These are phyloP conservation scores for Albifimbria verrucaria DNA, from an alignment of 2,329 filamentous ascomycete genomes.

Conservation along the genomic window DNA sequence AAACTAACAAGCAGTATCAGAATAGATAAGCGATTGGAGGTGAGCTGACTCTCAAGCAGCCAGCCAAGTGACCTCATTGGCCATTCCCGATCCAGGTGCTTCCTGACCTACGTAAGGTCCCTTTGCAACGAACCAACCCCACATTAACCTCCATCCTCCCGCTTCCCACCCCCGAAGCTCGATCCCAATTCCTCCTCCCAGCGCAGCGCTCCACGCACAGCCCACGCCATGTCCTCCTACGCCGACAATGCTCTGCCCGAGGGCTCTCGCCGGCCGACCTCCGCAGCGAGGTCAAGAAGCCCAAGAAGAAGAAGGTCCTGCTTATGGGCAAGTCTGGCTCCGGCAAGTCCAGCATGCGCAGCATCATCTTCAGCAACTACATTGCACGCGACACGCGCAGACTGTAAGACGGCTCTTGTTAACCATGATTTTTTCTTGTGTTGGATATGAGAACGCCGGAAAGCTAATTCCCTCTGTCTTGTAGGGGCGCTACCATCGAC, in stretches of 20 bases:
- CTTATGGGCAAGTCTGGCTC: constrained; percentile 96
- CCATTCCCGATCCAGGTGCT: too few species aligned
- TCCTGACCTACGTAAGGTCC: too few species aligned
- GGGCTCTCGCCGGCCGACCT: constrained; percentile 29
- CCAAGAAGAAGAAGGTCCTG: constrained; percentile 83
- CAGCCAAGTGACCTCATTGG: too few species aligned
- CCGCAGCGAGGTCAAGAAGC: constrained; percentile 57
- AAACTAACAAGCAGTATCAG: too few species aligned
- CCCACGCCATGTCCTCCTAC: constrained; percentile 27
- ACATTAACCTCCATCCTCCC: not conserved
- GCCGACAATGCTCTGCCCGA: constrained; percentile 27
- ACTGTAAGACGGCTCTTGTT: constrained; percentile 46
- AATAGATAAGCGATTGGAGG: too few species aligned
- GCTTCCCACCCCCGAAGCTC: not conserved
- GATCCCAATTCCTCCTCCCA: not conserved
- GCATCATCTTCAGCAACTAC: constrained; percentile 99
- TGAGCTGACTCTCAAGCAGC: too few species aligned
- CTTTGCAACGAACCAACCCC: not conserved
- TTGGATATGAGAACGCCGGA: too few species aligned
- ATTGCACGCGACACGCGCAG: constrained; percentile 92
- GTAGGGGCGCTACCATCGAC: constrained; percentile 86
- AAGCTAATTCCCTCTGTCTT: not conserved
- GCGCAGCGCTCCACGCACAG: not conserved
- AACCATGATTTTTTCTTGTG: not conserved
- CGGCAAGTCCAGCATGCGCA: constrained; percentile 97